Evolutionary conservation across 805 yeast genomes (phyloP), one percentile per base, ranked within the genome.

Genomic region (Starmera dryadoides): DNA sequence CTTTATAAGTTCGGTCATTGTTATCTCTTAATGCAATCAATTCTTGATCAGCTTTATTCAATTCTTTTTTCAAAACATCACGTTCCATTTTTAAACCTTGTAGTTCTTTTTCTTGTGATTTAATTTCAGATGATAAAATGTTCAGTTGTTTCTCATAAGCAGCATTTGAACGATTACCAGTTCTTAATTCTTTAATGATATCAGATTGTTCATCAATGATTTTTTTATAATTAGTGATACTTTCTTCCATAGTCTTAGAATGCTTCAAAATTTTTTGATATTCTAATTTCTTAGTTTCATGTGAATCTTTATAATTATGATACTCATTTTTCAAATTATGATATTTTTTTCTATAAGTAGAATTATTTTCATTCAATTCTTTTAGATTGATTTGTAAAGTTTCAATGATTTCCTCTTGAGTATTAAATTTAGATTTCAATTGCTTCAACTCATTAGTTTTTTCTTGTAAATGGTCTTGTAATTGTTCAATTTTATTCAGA

Each of bases 21-120:
- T 64, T 66, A 4, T 50, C 45, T 38, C 56, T 53, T 16, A 65
- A 44, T 6, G 37, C 41, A 4, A 52, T 43, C 9, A 54, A 46
- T 17, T 48, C 43, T 8, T 43, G 40, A 15, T 60, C 60, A 10
- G 47, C 40, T 17, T 46, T 45, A 2, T 41, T 34, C 4, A 51
- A 30, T 23, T 51, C 45, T 4, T 40, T 41, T 38, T 47, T 47
- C 21, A 63, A 39, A 1, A 49, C 34, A 15, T 55, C 53, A 12
- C 55, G 41, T 32, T 62, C 62, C 2, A 53, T 37, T 17, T 55
- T 58, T 1, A 58, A 44, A 21, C 41, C 40, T 17, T 55, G 52
- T 31, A 49, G 31, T 10, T 42, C 55, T 15, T 47, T 49, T 41
- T 62, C 63, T 31, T 10, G 12, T 8, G 7, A 12, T 16, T 19